Evolutionary conservation across 768 basidiomycete species (phyloP).

Genomic region (Russula sp.): DNA sequence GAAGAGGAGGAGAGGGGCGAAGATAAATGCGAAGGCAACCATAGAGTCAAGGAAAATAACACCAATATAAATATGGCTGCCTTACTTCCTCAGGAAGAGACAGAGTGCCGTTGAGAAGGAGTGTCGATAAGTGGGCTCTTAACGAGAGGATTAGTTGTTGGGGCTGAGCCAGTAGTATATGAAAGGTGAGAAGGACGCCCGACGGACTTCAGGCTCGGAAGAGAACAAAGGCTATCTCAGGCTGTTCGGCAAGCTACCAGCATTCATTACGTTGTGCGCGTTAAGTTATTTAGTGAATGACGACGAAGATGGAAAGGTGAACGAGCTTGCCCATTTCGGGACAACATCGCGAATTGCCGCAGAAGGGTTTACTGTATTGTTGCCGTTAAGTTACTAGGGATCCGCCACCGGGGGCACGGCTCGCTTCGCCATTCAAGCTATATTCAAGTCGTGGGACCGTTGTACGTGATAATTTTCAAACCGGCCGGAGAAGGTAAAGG

Average conservation of each 20-base stretch:
- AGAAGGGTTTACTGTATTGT: not conserved
- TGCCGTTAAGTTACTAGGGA: too few relatives aligned
- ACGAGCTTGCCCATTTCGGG: not conserved
- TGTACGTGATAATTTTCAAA: too few relatives aligned
- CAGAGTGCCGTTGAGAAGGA: not conserved
- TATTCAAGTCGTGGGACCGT: too few relatives aligned
- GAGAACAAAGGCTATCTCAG: not conserved
- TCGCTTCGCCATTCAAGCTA: too few relatives aligned
- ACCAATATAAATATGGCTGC: conserved; percentile 9
- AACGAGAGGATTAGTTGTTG: conserved; percentile 4
- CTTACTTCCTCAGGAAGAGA: conserved; percentile 2
- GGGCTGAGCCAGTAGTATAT: not conserved
- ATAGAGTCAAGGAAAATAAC: conserved; percentile 32
- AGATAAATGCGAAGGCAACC: conserved; percentile 37
- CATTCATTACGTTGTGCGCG: not conserved
- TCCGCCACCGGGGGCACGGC: too few relatives aligned
- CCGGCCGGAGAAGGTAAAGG: too few relatives aligned
- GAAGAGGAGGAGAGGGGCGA: conserved; percentile 37
- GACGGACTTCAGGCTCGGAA: not conserved
- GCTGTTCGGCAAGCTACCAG: not conserved
- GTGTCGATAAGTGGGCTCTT: conserved; percentile 2
- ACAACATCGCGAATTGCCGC: not conserved
- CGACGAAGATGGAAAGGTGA: not conserved
- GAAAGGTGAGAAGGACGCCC: not conserved
- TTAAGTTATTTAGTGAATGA: not conserved